Evolutionary conservation across 768 basidiomycete species (phyloP).

Genomic region (Mycena maculata): DNA sequence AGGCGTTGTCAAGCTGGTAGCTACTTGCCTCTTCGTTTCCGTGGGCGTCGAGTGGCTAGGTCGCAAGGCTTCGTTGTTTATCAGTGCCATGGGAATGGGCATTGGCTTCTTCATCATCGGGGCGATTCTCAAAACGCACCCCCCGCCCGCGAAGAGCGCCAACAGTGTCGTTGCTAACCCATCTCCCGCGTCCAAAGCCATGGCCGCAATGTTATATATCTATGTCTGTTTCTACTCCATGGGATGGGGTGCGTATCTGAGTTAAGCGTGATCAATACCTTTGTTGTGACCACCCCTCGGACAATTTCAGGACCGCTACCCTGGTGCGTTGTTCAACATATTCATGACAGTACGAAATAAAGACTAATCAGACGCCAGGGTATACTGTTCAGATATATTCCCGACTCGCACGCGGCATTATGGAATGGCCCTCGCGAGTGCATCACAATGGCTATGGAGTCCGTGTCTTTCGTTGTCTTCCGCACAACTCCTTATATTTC

Average conservation of each 20-base stretch:
- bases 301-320: constrained; percentile 51
- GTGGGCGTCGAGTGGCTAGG: constrained; percentile 76
- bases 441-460: constrained; percentile 89
- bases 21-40: constrained; percentile 74
- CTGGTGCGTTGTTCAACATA: constrained; percentile 43
- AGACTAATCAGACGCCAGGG: constrained; percentile 38
- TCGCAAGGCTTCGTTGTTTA: constrained; percentile 75
- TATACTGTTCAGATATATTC: constrained; percentile 88
- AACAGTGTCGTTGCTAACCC: constrained; percentile 48
- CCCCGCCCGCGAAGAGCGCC: constrained; percentile 53
- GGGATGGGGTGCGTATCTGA: constrained; percentile 72
- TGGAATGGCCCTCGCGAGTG: constrained; percentile 79
- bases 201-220: constrained; percentile 89
- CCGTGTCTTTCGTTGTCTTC: constrained; percentile 38
- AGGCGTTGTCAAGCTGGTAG: constrained; percentile 70
- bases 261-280: neutral
- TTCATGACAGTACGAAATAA: too few species aligned
- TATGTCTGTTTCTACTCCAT: constrained; percentile 91
- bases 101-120: constrained; percentile 85
- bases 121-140: constrained; percentile 83
- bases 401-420: constrained; percentile 86
- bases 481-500: neutral
- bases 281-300: constrained; percentile 40
- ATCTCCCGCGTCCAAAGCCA: constrained; percentile 74
- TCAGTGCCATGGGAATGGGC: constrained; percentile 85